Evolutionary conservation across 2,329 filamentous ascomycete genomes (phyloP).

Genomic region (Neofusicoccum cordaticola): DNA sequence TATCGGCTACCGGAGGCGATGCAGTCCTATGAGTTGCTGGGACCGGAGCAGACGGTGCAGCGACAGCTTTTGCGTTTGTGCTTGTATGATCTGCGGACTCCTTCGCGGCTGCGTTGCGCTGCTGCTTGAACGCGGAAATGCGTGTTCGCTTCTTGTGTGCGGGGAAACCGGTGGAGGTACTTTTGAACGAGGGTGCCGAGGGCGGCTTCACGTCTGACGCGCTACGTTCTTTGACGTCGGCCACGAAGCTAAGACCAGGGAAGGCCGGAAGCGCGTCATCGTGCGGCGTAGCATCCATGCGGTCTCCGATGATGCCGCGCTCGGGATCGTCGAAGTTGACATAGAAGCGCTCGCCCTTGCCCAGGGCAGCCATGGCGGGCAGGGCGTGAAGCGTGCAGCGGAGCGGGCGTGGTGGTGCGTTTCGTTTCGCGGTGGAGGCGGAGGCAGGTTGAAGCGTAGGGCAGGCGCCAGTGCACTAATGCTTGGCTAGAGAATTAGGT

Average conservation of each 20-base stretch:
- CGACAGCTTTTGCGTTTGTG: not conserved
- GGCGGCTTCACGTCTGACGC: constrained; percentile 60
- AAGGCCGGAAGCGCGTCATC: constrained; percentile 27
- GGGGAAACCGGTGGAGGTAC: constrained; percentile 70
- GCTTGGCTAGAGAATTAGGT: too few species aligned
- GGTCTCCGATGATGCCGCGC: constrained; percentile 42
- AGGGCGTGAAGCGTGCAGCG: not conserved
- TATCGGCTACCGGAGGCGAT: not conserved
- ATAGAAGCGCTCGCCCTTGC: constrained; percentile 58
- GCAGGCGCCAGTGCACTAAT: not conserved
- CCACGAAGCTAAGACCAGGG: constrained; percentile 52
- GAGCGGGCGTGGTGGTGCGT: not conserved
- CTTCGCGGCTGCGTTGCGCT: constrained; percentile 39
- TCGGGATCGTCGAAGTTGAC: constrained; percentile 52
- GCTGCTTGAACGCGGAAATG: constrained; percentile 77
- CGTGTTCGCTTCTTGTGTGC: constrained; percentile 74
- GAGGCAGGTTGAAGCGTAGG: not conserved
- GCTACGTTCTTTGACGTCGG: constrained; percentile 77
- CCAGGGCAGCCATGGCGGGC: constrained; percentile 43
- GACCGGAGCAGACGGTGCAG: not conserved
- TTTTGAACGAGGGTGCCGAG: constrained; percentile 58
- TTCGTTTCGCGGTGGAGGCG: not conserved
- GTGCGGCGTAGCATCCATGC: constrained; percentile 37
- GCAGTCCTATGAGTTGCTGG: not conserved
- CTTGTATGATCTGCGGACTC: not conserved